Percentiles rank a stretch among this genome's conserved stretches.
These are phyloP conservation scores for Leptographium wingfieldii DNA, from an alignment of 2,329 filamentous ascomycete genomes.

Conservation along the genomic window DNA sequence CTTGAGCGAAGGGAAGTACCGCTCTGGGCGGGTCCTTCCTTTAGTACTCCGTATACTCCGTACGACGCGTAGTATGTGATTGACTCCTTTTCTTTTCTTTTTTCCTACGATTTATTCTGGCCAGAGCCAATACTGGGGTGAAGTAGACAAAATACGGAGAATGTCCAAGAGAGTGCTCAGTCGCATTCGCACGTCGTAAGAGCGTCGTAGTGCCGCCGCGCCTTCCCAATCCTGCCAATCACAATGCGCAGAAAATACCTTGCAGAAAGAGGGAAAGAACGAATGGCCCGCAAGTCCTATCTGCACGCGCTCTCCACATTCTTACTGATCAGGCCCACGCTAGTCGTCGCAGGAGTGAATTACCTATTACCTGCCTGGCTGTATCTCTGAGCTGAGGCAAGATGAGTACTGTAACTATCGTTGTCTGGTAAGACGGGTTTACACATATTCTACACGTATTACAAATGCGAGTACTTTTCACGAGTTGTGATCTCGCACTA, in stretches of 20 bases:
- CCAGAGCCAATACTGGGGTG: background rate
- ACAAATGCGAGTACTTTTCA: background rate
- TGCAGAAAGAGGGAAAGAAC: background rate
- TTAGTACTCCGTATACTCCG: background rate
- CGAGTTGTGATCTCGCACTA: background rate
- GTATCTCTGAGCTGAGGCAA: background rate
- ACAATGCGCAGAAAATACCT: background rate
- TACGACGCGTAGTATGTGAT: too few relatives aligned
- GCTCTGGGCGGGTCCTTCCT: background rate
- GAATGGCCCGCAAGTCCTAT: background rate
- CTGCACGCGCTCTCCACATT: background rate
- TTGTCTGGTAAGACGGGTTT: background rate
- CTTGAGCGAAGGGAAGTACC: background rate
- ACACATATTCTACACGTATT: background rate
- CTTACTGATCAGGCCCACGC: background rate
- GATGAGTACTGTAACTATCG: background rate
- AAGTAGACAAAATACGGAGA: background rate
- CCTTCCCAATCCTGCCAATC: background rate
- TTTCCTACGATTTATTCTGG: background rate
- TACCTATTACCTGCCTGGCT: too few relatives aligned
- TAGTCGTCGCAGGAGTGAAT: too few relatives aligned
- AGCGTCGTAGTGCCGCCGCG: background rate
- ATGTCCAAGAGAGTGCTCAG: background rate
- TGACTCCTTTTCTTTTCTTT: background rate
- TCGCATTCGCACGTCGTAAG: background rate